Conservation (phyloP, 441 rosid species). For the Croton setiger region DNA sequence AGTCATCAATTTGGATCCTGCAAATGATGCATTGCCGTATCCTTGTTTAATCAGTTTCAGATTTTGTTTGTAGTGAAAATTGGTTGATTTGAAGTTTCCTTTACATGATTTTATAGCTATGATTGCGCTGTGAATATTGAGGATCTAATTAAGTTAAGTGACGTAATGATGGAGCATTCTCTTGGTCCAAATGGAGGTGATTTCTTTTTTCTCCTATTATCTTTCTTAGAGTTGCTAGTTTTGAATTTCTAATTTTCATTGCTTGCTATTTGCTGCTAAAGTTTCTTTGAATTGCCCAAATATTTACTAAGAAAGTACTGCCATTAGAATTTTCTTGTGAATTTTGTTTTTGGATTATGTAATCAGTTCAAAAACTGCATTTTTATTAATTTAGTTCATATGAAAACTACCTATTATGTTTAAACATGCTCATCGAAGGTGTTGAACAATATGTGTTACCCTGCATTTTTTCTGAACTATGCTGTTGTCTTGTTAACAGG, state of each 20-base stretch:
- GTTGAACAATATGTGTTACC: neutral
- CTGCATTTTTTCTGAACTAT: conserved; percentile 13
- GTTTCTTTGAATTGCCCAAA: too few relatives aligned
- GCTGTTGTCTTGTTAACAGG: conserved; percentile 37
- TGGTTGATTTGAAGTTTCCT: conserved; percentile 24
- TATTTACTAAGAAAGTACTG: too few relatives aligned
- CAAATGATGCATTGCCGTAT: conserved; percentile 86
- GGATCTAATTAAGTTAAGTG: conserved; percentile 71
- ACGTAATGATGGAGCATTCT: conserved; percentile 76
- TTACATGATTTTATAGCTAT: conserved; percentile 49
- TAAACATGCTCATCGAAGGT: neutral
- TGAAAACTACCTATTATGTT: neutral
- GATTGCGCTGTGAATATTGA: conserved; percentile 88
- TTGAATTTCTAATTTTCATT: too few relatives aligned
- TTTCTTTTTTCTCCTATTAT: neutral
- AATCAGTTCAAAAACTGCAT: neutral
- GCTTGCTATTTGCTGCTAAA: too few relatives aligned
- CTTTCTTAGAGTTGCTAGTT: neutral
- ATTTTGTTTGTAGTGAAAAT: neutral
- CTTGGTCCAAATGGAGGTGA: conserved; percentile 97
- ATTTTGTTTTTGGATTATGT: neutral
- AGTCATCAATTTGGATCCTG: conserved; percentile 92
- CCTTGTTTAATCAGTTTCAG: conserved; percentile 23
- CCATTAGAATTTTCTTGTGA: neutral
- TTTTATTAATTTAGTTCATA: too few relatives aligned